These are phyloP conservation scores for Ophiostoma sp. DNA, from an alignment of 2,329 filamentous ascomycete genomes.

Conservation along the genomic window DNA sequence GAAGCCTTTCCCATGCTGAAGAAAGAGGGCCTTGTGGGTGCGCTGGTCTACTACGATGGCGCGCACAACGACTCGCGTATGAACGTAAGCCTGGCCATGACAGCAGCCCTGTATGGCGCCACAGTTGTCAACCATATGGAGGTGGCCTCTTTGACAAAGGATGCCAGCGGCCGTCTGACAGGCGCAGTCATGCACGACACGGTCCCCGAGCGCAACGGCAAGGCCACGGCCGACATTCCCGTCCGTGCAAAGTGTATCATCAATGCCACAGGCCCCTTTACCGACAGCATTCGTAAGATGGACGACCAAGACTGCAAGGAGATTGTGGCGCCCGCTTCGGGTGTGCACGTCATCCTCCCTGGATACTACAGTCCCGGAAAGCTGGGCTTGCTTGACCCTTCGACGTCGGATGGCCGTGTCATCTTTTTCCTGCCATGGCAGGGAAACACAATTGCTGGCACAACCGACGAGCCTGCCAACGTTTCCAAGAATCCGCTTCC, in stretches of 20 bases:
- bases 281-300: conserved; percentile 73
- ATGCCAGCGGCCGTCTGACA: conserved; percentile 60
- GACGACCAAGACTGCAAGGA: conserved; percentile 65
- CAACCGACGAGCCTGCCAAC: conserved; percentile 67
- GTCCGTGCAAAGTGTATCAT: conserved; percentile 74
- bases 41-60: conserved; percentile 79
- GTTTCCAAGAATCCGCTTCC: conserved; percentile 66
- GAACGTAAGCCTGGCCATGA: conserved; percentile 78
- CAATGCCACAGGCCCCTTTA: conserved; percentile 79
- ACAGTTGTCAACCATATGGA: conserved; percentile 78
- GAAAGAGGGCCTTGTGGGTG: conserved; percentile 66
- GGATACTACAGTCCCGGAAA: conserved; percentile 71
- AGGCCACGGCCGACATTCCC: conserved; percentile 54
- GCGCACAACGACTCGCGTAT: conserved; percentile 83
- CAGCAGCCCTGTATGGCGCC: conserved; percentile 71
- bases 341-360: conserved; percentile 76
- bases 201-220: conserved; percentile 46
- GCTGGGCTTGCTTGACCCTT: conserved; percentile 77
- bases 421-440: conserved; percentile 86
- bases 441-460: conserved; percentile 78
- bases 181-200: conserved; percentile 64
- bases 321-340: conserved; percentile 74
- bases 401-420: conserved; percentile 76
- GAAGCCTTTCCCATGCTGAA: conserved; percentile 75
- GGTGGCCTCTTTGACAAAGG: conserved; percentile 69